Conservation (phyloP, 257 asterid genomes). For the Solanum okadae region DNA sequence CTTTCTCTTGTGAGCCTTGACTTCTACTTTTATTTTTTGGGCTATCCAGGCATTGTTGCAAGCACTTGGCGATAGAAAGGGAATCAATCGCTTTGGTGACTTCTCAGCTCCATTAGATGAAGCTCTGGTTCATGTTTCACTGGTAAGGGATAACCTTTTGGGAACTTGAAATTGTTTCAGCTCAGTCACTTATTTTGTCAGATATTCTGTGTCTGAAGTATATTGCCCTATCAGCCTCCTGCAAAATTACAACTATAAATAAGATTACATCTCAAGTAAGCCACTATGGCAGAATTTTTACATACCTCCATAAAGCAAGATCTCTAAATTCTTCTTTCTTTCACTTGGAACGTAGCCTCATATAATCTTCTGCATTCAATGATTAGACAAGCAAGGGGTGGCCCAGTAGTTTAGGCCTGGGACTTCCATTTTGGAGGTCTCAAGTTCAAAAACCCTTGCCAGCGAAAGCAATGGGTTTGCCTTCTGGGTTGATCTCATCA, state of each 20-base stretch:
- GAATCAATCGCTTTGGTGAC: conserved; percentile 88
- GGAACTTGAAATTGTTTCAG: not conserved
- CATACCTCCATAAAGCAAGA: not conserved
- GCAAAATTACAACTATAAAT: not conserved
- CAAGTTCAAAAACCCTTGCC: too few relatives aligned
- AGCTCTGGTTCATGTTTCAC: conserved; percentile 83
- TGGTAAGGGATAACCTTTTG: conserved; percentile 33
- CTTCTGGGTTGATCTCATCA: too few relatives aligned
- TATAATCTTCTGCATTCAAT: not conserved
- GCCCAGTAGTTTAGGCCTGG: too few relatives aligned
- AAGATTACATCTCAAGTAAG: not conserved
- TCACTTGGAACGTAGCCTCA: not conserved
- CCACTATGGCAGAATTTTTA: not conserved
- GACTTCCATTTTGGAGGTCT: too few relatives aligned
- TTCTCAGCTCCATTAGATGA: conserved; percentile 98
- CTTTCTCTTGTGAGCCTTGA: not conserved
- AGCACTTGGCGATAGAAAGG: conserved; percentile 94
- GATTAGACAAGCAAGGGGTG: not conserved
- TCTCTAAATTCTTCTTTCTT: not conserved
- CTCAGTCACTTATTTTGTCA: not conserved
- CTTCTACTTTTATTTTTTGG: not conserved
- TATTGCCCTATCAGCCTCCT: not conserved
- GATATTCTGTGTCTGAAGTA: not conserved
- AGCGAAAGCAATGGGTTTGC: too few relatives aligned
- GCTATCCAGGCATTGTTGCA: conserved; percentile 66